Percentiles rank a stretch among this genome's conserved stretches.
These are phyloP conservation scores for Nemania abortiva DNA, from an alignment of 2,329 filamentous ascomycete species.

Conservation along the genomic window DNA sequence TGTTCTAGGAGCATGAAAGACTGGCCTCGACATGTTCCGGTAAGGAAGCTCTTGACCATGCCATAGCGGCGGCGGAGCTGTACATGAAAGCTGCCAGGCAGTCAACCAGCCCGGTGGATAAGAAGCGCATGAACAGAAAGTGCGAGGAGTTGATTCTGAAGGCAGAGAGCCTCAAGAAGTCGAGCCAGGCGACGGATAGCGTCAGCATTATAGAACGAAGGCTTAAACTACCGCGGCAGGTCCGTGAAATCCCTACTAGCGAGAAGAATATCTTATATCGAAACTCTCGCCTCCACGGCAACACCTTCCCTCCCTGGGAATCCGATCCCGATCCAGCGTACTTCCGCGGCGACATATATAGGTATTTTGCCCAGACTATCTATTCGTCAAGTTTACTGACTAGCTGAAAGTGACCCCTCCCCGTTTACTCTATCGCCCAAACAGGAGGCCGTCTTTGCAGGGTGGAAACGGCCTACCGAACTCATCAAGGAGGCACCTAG, in stretches of 20 bases:
- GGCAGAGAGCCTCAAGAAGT: conserved; percentile 80
- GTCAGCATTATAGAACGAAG: conserved; percentile 44
- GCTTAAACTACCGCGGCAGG: conserved; percentile 58
- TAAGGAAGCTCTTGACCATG: conserved; percentile 77
- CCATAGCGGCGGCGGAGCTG: conserved; percentile 81
- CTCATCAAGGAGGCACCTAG: conserved; percentile 62
- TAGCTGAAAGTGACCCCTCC: conserved; percentile 71
- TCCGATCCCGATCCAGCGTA: conserved; percentile 68
- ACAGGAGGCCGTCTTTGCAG: conserved; percentile 81
- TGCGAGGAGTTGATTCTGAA: conserved; percentile 76
- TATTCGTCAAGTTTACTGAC: conserved; percentile 31
- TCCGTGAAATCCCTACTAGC: conserved; percentile 71
- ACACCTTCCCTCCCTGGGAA: conserved; percentile 89
- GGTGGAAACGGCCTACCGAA: conserved; percentile 83
- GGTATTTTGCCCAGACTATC: conserved; percentile 60
- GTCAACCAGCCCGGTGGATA: conserved; percentile 71
- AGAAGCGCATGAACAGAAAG: conserved; percentile 73
- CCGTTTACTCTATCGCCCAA: conserved; percentile 78
- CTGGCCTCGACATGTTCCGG: conserved; percentile 60
- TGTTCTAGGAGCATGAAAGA: conserved; percentile 64
- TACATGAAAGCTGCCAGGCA: conserved; percentile 82
- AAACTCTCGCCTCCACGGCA: conserved; percentile 84
- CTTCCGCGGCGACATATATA: conserved; percentile 74
- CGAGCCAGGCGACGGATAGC: conserved; percentile 35
- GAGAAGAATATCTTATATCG: conserved; percentile 83